Conservation (phyloP, 345 rosid genomes). For the Corymbia maculata region DNA sequence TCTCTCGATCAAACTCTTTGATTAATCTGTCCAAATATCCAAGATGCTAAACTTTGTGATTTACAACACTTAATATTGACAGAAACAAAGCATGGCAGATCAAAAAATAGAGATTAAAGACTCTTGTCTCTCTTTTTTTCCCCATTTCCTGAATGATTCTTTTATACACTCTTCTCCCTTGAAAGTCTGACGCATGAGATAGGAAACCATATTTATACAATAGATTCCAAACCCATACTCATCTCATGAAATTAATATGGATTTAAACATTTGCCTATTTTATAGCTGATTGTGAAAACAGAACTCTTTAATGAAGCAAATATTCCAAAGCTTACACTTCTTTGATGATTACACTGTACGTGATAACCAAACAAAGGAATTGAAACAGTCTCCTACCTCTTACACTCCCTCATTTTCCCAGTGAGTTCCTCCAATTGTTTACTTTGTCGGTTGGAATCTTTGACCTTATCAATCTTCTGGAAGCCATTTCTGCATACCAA, state of each 20-base stretch:
- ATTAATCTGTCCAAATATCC: slow-evolving; percentile 47
- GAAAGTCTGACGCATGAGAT: not conserved
- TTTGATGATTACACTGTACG: not conserved
- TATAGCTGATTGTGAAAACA: not conserved
- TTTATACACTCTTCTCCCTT: not conserved
- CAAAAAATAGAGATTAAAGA: not conserved
- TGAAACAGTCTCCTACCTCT: slow-evolving; percentile 36
- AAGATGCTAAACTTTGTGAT: not conserved
- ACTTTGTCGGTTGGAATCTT: slow-evolving; percentile 85
- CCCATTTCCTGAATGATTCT: not conserved
- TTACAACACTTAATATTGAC: not conserved
- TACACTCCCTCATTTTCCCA: slow-evolving; percentile 93
- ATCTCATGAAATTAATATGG: not conserved
- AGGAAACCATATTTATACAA: not conserved
- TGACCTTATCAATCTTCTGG: slow-evolving; percentile 91
- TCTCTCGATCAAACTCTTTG: slow-evolving; percentile 85
- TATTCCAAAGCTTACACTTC: not conserved
- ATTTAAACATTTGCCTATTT: not conserved
- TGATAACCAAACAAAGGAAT: not conserved
- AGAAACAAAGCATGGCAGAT: not conserved
- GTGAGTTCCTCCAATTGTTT: slow-evolving; percentile 98
- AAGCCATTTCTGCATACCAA: slow-evolving; percentile 75
- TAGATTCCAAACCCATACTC: not conserved
- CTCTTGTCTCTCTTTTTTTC: not conserved
- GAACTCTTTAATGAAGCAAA: not conserved